Base-by-base conservation (phyloP, 208 protist genomes). In the Histomonas meleagridis region DNA sequence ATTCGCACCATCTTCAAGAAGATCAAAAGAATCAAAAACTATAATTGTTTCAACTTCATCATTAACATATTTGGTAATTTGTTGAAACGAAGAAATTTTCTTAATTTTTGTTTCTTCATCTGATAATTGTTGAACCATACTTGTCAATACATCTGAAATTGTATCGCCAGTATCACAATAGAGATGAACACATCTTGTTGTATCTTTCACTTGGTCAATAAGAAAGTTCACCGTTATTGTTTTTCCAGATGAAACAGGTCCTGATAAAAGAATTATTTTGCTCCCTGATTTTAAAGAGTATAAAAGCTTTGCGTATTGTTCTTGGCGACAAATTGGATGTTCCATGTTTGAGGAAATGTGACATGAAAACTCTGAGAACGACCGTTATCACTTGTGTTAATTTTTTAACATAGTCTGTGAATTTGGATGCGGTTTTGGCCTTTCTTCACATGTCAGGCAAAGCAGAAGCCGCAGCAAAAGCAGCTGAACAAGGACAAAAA, bases 231-330 rank as follows among this genome's bases (percentile, higher is more conserved):
- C 46, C 38, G 76, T 86, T n/a, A 28, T 86, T 2, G 76, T 51
- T 86, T 86, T 86, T 55, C 76, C 76, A 9, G 76, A 86, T 43
- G 76, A 86, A 57, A 86, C 46, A 5, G 76, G 76, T 35, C 76
- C 76, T 26, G 76, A 86, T 55, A 86, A 38, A 12, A 48, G 23
- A 21, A 86, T 86, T 1, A 86, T n/a, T 46, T 26, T 32, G 28
- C n/a, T 38, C n/a, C 32, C 32, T 10, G 7, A 55, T 18, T 21
- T 32, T 38, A 86, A 38, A 18, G 40, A 40, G 9, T 86, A 16
- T 1, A 1, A 32, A 49, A 86, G 43, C 38, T 86, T 40, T 55
- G 51, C 32, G 38, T 55, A 86, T 86, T 86, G 76, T 7, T 86
- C 38, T 28, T 86, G 46, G 3, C 76, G 43, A 23, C 46, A 23